Conservation (phyloP, 2,329 filamentous ascomycete genomes). For the Fusarium concolor region DNA sequence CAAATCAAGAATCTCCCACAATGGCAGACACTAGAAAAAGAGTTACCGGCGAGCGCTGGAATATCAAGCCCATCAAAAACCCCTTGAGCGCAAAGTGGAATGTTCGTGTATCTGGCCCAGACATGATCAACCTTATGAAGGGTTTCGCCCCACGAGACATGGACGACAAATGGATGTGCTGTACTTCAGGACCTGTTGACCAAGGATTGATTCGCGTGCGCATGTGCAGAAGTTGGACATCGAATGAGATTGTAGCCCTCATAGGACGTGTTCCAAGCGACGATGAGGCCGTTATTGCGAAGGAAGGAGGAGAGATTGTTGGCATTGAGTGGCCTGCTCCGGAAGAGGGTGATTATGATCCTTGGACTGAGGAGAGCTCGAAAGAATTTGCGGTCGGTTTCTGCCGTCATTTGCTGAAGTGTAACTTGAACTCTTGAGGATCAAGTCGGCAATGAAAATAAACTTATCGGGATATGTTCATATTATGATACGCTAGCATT, state of each 20-base stretch:
- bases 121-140: constrained; percentile 29
- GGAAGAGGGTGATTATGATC: not conserved
- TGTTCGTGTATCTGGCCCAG: constrained; percentile 9
- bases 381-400: constrained; percentile 11
- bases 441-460: not conserved
- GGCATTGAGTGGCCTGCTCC: constrained; percentile 19
- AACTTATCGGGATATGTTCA: not conserved
- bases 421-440: not conserved
- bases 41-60: not conserved
- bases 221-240: constrained; percentile 29
- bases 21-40: not conserved
- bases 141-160: constrained; percentile 16
- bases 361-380: not conserved
- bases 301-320: constrained; percentile 25
- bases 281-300: not conserved
- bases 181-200: constrained; percentile 3
- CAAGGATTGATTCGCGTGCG: constrained; percentile 16
- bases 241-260: constrained; percentile 3
- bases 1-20: not conserved
- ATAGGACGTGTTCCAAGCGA: constrained; percentile 8
- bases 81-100: constrained; percentile 18
- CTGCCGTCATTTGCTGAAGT: constrained; percentile 1
- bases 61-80: not conserved
- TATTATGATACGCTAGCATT: not conserved
- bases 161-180: constrained; percentile 29